These are phyloP conservation scores for Cyberlindnera misumaiensis DNA, from an alignment of 805 yeast genomes.

Conservation along the genomic window DNA sequence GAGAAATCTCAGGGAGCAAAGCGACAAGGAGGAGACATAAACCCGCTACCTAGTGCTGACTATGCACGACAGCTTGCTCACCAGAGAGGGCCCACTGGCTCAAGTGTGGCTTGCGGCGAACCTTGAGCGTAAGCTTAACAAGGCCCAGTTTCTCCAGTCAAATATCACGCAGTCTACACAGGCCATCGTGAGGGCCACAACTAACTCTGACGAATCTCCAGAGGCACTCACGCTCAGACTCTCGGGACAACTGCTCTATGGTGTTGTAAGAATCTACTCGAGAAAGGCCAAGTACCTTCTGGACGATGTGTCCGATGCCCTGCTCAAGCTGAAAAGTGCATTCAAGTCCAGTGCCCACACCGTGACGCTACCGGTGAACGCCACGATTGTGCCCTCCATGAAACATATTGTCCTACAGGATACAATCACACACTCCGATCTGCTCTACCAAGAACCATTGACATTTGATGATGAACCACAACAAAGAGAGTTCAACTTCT, in stretches of 20 bases:
- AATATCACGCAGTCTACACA: slow-evolving; percentile 60
- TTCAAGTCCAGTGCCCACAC: slow-evolving; percentile 41
- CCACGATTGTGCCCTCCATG: slow-evolving; percentile 55
- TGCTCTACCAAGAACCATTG: slow-evolving; percentile 59
- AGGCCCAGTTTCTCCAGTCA: slow-evolving; percentile 65
- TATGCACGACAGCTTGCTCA: slow-evolving; percentile 37
- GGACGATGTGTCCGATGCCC: slow-evolving; percentile 77
- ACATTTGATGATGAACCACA: slow-evolving; percentile 22
- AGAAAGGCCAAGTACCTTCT: slow-evolving; percentile 75
- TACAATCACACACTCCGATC: slow-evolving; percentile 72
- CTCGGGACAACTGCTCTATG: slow-evolving; percentile 80
- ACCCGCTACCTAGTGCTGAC: neutral
- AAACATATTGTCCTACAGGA: slow-evolving; percentile 61
- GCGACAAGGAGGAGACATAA: too few species aligned
- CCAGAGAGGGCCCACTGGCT: slow-evolving; percentile 79
- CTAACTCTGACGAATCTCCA: slow-evolving; percentile 15
- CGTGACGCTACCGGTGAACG: slow-evolving; percentile 52
- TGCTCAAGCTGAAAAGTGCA: slow-evolving; percentile 62
- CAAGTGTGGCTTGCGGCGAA: slow-evolving; percentile 92
- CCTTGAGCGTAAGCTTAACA: slow-evolving; percentile 69
- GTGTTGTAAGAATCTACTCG: slow-evolving; percentile 81
- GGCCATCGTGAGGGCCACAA: slow-evolving; percentile 48
- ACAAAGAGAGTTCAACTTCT: slow-evolving; percentile 10
- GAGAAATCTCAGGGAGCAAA: too few species aligned
- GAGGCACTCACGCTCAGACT: slow-evolving; percentile 72